Evolutionary conservation across 495 filamentous ascomycete species (phyloP).

Genomic region (Annulohypoxylon bovei): DNA sequence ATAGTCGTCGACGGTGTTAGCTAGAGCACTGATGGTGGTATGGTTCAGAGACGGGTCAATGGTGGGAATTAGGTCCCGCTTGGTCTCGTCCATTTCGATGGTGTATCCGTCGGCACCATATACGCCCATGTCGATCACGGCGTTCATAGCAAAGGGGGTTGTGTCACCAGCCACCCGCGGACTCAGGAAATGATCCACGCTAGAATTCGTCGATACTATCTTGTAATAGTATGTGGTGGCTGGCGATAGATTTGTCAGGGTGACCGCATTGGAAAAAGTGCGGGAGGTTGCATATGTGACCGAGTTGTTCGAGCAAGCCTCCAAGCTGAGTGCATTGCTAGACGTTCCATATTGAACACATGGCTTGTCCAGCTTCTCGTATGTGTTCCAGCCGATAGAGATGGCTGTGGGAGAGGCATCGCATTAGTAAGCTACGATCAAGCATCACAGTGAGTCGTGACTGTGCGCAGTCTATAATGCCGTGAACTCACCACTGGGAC

Average conservation of each 20-base stretch:
- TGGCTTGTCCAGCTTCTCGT: constrained; percentile 49
- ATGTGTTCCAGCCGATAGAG: constrained; percentile 64
- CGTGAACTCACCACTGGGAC: constrained; percentile 58
- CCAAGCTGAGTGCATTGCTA: constrained; percentile 37
- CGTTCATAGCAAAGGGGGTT: constrained; percentile 53
- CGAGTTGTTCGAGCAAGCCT: constrained; percentile 50
- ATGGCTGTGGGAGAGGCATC: constrained; percentile 53
- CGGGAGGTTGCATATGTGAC: constrained; percentile 54
- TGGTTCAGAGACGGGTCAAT: constrained; percentile 68
- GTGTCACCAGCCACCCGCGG: constrained; percentile 59
- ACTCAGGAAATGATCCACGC: constrained; percentile 64
- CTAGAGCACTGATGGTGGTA: constrained; percentile 67
- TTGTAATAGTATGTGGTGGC: constrained; percentile 61
- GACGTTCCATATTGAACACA: constrained; percentile 59
- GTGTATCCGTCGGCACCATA: constrained; percentile 68
- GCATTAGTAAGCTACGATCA: neutral
- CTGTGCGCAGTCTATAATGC: neutral
- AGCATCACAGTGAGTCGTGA: neutral
- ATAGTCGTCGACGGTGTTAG: constrained; percentile 64
- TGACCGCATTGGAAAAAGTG: constrained; percentile 54
- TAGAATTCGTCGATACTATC: constrained; percentile 66
- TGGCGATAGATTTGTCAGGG: constrained; percentile 45
- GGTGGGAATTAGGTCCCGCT: constrained; percentile 61
- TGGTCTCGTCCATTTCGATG: constrained; percentile 56
- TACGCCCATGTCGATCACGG: constrained; percentile 58